These are phyloP conservation scores for Rhizophora mangle DNA, from an alignment of 345 rosid genomes.

Conservation along the genomic window DNA sequence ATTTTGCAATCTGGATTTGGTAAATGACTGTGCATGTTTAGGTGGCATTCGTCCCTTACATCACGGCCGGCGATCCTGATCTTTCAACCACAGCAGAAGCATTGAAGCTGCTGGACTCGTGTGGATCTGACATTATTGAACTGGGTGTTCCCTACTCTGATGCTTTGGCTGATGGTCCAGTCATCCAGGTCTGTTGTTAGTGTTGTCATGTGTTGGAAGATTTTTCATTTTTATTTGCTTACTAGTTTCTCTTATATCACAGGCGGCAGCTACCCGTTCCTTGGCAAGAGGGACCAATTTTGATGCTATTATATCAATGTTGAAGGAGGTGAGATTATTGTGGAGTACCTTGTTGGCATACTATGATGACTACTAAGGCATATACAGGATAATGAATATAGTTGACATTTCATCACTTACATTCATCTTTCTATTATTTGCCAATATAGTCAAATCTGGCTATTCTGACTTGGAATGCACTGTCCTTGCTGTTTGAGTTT, in stretches of 20 bases:
- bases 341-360: not conserved
- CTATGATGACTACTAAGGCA: not conserved
- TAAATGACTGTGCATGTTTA: conserved; percentile 18
- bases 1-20: not conserved
- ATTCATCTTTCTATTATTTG: not conserved
- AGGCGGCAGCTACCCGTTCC: conserved; percentile 95
- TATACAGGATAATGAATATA: too few relatives aligned
- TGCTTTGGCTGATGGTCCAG: conserved; percentile 91
- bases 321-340: conserved; percentile 59
- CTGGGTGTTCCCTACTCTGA: conserved; percentile 88
- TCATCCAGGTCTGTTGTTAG: conserved; percentile 66
- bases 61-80: conserved; percentile 98
- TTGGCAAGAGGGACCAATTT: conserved; percentile 75
- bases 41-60: conserved; percentile 88
- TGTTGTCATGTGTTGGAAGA: not conserved
- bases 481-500: not conserved
- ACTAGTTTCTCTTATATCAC: conserved; percentile 16
- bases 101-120: conserved; percentile 66
- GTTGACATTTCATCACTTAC: too few relatives aligned
- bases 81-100: conserved; percentile 90
- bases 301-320: conserved; percentile 57
- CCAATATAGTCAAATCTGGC: not conserved
- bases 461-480: not conserved
- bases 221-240: not conserved
- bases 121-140: conserved; percentile 84